These are phyloP conservation scores for Blepharisma japonicum DNA, from an alignment of 73 alveolate genomes.

Conservation along the genomic window DNA sequence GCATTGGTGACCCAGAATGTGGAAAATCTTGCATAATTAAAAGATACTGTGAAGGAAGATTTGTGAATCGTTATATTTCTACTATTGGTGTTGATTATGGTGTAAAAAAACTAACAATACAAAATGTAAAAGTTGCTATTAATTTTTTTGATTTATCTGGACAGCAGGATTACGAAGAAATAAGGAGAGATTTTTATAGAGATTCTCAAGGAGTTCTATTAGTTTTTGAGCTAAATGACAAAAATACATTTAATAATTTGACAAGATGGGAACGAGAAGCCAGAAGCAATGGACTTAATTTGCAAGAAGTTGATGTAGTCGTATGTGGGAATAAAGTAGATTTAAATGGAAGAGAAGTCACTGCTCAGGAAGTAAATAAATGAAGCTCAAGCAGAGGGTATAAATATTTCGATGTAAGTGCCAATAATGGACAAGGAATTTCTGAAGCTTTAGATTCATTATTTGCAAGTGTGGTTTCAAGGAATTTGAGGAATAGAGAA, in stretches of 20 bases:
- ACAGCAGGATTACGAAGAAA: conserved; percentile 85
- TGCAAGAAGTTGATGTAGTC: conserved; percentile 54
- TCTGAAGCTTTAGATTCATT: conserved; percentile 70
- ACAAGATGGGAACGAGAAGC: conserved; percentile 80
- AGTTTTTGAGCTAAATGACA: conserved; percentile 74
- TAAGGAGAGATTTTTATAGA: conserved; percentile 75
- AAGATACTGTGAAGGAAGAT: conserved; percentile 98
- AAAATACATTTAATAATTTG: conserved; percentile 65
- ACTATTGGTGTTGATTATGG: conserved; percentile 99
- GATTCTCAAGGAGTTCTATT: conserved; percentile 76
- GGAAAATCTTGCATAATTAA: conserved; percentile 98
- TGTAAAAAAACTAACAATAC: conserved; percentile 89
- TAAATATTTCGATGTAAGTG: conserved; percentile 92
- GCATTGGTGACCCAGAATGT: conserved; percentile 95
- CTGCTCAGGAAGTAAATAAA: conserved; percentile 54
- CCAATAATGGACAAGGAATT: conserved; percentile 88
- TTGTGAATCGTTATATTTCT: conserved; percentile 90
- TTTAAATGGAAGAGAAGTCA: conserved; percentile 67
- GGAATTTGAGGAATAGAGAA: too few relatives aligned
- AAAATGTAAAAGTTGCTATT: conserved; percentile 76
- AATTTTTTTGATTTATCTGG: conserved; percentile 96
- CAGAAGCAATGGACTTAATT: conserved; percentile 62
- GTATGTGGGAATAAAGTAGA: conserved; percentile 84
- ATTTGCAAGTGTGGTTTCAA: conserved; percentile 37
- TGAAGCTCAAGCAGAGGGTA: conserved; percentile 63